Conservation (phyloP, 768 basidiomycete genomes). For the Panaeolus papilionaceus region DNA sequence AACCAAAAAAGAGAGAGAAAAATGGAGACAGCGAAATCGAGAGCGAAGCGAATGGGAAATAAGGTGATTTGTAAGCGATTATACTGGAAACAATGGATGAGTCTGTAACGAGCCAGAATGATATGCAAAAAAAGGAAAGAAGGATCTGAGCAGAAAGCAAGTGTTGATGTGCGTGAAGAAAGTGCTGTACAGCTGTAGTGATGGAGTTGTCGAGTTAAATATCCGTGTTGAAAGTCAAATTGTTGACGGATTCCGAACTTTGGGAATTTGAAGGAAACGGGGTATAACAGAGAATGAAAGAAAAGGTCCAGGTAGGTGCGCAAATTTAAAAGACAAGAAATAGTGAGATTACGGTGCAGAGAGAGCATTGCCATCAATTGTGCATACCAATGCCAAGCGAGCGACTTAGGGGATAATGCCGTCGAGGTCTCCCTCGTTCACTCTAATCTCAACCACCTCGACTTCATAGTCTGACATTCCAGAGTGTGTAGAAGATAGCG, state of each 20-base stretch:
- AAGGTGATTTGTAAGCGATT: slow-evolving; percentile 9
- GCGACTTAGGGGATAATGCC: slow-evolving; percentile 67
- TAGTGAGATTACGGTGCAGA: slow-evolving; percentile 10
- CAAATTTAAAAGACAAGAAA: background rate
- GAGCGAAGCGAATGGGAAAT: background rate
- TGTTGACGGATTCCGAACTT: background rate
- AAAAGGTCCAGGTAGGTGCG: background rate
- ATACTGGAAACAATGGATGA: background rate
- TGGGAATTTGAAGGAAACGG: slow-evolving; percentile 3
- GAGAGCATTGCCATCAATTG: slow-evolving; percentile 7
- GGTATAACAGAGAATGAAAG: background rate
- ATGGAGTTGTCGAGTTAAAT: slow-evolving; percentile 11
- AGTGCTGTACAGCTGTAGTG: slow-evolving; percentile 8
- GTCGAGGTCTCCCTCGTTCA: slow-evolving; percentile 78
- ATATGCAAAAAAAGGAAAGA: background rate
- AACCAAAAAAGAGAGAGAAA: slow-evolving; percentile 8
- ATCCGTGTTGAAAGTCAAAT: slow-evolving; percentile 8
- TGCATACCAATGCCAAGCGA: slow-evolving; percentile 20
- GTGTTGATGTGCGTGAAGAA: background rate
- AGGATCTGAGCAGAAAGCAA: slow-evolving; percentile 3
- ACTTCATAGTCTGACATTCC: slow-evolving; percentile 80
- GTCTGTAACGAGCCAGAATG: background rate
- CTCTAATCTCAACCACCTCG: slow-evolving; percentile 88
- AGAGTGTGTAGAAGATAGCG: slow-evolving; percentile 70
- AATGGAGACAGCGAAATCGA: slow-evolving; percentile 7